Evolutionary conservation across 179 eudicot genomes (phyloP).

Genomic region (Drosera spatulata): DNA sequence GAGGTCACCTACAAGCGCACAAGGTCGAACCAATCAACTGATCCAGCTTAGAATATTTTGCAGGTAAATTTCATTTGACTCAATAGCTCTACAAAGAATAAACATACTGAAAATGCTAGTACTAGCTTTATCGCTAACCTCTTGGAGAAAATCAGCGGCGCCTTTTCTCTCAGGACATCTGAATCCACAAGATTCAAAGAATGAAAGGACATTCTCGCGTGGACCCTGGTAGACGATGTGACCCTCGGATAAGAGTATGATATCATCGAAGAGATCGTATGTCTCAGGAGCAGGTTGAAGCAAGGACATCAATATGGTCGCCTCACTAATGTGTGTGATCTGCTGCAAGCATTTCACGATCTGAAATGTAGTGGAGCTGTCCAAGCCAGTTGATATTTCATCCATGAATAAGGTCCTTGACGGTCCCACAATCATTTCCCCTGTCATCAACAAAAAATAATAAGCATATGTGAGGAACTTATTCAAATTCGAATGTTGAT

Average conservation of each 20-base stretch:
- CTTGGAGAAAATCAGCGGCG: too few relatives aligned
- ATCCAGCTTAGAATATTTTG: slow-evolving; percentile 18
- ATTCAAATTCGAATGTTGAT: too few relatives aligned
- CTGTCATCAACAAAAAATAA: too few relatives aligned
- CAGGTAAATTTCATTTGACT: not conserved
- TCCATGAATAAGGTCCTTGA: not conserved
- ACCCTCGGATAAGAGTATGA: slow-evolving; percentile 80
- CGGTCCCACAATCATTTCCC: too few relatives aligned
- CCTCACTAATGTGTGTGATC: slow-evolving; percentile 69
- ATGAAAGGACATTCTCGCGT: slow-evolving; percentile 34
- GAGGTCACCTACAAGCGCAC: slow-evolving; percentile 2
- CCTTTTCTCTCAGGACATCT: too few relatives aligned
- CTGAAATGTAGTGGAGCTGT: slow-evolving; percentile 88
- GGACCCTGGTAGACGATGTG: slow-evolving; percentile 94
- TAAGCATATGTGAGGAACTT: too few relatives aligned
- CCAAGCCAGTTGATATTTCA: slow-evolving; percentile 39
- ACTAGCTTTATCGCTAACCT: not conserved
- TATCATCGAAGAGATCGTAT: slow-evolving; percentile 85
- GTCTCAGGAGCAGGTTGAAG: slow-evolving; percentile 98
- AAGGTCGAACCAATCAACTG: slow-evolving; percentile 15
- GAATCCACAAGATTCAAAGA: too few relatives aligned
- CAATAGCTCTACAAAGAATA: too few relatives aligned
- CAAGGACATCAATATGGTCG: slow-evolving; percentile 72
- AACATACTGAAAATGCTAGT: not conserved
- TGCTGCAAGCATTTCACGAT: slow-evolving; percentile 89